Evolutionary conservation across 2,329 filamentous ascomycete species (phyloP).

Genomic region (Alternaria solani): DNA sequence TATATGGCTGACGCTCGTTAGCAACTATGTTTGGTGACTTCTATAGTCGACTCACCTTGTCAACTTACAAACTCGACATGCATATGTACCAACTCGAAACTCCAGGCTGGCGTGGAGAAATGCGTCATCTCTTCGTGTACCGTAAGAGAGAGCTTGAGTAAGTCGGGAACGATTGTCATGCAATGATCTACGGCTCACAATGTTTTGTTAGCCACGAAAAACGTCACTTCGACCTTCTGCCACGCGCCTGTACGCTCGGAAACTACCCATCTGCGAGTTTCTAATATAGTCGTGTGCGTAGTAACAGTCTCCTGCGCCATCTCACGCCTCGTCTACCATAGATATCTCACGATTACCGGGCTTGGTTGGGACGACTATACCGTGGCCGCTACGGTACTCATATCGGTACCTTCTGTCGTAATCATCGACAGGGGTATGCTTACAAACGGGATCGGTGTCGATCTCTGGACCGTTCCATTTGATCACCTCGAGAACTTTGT

Average conservation of each 20-base stretch:
- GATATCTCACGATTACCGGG: conserved; percentile 30
- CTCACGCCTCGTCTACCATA: conserved; percentile 45
- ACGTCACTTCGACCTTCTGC: conserved; percentile 49
- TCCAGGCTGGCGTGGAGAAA: conserved; percentile 12
- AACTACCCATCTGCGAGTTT: conserved; percentile 35
- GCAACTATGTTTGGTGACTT: conserved; percentile 22
- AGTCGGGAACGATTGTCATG: background rate
- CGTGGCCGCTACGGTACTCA: conserved; percentile 48
- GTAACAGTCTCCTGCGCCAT: conserved; percentile 43
- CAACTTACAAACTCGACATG: conserved; percentile 20
- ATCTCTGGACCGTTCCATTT: conserved; percentile 58
- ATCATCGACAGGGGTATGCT: conserved; percentile 18
- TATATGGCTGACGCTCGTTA: conserved; percentile 5
- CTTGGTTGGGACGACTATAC: background rate
- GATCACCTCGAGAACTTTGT: conserved; percentile 54
- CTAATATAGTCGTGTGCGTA: conserved; percentile 41
- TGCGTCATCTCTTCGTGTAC: conserved; percentile 11
- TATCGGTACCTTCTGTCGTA: conserved; percentile 10
- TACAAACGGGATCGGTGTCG: conserved; percentile 54
- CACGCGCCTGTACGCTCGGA: conserved; percentile 46
- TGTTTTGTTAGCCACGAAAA: conserved; percentile 45
- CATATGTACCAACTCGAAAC: conserved; percentile 17
- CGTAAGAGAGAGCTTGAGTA: background rate
- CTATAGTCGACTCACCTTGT: conserved; percentile 19
- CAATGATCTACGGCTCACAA: background rate